Conservation (phyloP, 768 basidiomycete genomes). For the Sporobolomyces phaffii region DNA sequence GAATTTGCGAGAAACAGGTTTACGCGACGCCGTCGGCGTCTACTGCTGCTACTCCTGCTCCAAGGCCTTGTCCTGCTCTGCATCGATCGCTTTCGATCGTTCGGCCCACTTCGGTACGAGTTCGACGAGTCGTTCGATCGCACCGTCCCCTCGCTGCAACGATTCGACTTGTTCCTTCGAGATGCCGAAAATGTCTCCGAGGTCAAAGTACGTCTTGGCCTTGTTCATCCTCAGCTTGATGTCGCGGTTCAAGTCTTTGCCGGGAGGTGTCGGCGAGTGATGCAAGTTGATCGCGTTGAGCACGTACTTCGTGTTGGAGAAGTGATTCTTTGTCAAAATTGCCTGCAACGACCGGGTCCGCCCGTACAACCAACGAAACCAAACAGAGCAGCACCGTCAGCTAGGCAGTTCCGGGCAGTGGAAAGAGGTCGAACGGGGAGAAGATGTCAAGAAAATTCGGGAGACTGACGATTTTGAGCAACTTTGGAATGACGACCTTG, state of each 20-base stretch:
- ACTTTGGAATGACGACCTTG: slow-evolving; percentile 61
- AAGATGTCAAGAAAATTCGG: neutral
- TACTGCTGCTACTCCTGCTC: no score
- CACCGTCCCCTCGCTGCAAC: neutral
- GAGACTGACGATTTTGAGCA: slow-evolving; percentile 61
- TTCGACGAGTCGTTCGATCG: no score
- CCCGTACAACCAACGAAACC: no score
- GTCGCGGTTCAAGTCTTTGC: slow-evolving; percentile 6
- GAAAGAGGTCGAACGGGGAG: neutral
- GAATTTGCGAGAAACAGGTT: no score
- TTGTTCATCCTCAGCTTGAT: slow-evolving; percentile 32
- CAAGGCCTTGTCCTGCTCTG: no score
- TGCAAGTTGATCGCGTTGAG: slow-evolving; percentile 35
- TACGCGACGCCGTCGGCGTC: no score
- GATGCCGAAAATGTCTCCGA: slow-evolving; percentile 19
- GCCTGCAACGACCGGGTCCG: slow-evolving; percentile 4
- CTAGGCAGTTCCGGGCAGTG: neutral
- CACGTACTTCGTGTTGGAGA: slow-evolving; percentile 41
- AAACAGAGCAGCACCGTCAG: no score
- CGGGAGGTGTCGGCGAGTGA: slow-evolving; percentile 2
- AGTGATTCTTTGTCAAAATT: slow-evolving; percentile 34
- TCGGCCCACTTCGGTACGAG: no score
- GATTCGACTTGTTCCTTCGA: neutral
- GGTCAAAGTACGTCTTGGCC: slow-evolving; percentile 25
- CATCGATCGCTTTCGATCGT: no score